Base-by-base conservation (phyloP, 2,329 filamentous ascomycete genomes). In the Thyridium curvatum region DNA sequence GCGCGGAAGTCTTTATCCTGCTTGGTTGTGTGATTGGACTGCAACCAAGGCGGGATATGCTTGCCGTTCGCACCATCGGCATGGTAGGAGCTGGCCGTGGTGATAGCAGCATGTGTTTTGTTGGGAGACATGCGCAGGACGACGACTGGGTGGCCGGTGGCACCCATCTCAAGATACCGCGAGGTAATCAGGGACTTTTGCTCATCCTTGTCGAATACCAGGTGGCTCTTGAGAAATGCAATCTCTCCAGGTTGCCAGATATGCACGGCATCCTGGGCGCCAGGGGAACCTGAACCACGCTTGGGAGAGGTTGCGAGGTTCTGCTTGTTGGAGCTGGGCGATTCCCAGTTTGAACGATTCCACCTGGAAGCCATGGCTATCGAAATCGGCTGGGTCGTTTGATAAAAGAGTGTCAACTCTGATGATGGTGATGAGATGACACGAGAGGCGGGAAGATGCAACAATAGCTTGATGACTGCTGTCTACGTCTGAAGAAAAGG, bases 71-170 rank as follows among this genome's bases (percentile, higher is more conserved):
- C 9, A 2, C 39, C 21, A 6, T 45, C 41, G 2, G 53, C 55
- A 9, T 36, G 28, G 42, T 59, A 64, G 4, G 60, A 58, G 15
- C 58, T 59, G 18, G 63, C 48, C 1, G 58, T 55, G 1, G 52
- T 55, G 35, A 62, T 40, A 3, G 58, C 45, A 26, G 49, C 52
- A 34, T 54, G 37, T 10, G 26, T 40, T 4, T 34, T 38, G 28
- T 49, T 34, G 0, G 31, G 9, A 13, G 41, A 41, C 5, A 41
- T 40, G 8, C 44, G 41, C 7, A 64, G 47, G 34, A 64, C 51
- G 32, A 64, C 58, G 35, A 58, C 56, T 1, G 60, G 60, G 43
- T 63, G 59, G 18, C 42, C 35, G 3, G 53, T 52, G 1, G 60
- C 58, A 0, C 16, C 17, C 3, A 2, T 2, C 0, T 30, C 40